Percentiles rank a stretch among this genome's conserved stretches.
Conservation (phyloP, 23 red algal species). For the Gracilaria gracilis region DNA sequence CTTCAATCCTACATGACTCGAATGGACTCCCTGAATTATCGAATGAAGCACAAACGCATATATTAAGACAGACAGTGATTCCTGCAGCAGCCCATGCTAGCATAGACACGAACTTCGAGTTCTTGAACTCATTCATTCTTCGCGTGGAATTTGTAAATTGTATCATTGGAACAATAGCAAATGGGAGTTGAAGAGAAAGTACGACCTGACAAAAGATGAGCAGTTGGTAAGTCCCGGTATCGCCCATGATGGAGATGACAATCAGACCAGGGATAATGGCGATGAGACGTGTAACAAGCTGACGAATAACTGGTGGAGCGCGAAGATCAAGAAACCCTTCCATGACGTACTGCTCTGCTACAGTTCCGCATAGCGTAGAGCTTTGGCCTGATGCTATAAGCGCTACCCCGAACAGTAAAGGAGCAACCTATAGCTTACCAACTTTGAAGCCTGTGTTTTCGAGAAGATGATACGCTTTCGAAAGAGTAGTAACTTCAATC, state of each 20-base stretch:
- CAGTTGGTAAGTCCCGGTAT: slow-evolving; percentile 83
- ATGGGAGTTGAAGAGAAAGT: slow-evolving; percentile 92
- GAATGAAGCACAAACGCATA: slow-evolving; percentile 68
- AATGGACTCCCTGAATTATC: slow-evolving; percentile 33
- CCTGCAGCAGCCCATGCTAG: slow-evolving; percentile 81
- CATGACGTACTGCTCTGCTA: slow-evolving; percentile 95
- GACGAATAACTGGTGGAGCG: slow-evolving; percentile 76
- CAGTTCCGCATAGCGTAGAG: slow-evolving; percentile 85
- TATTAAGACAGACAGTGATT: slow-evolving; percentile 78
- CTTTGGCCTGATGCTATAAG: slow-evolving; percentile 88
- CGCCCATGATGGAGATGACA: slow-evolving; percentile 82
- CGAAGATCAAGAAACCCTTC: slow-evolving; percentile 93
- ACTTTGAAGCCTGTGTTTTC: slow-evolving; percentile 74
- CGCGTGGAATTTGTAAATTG: slow-evolving; percentile 72
- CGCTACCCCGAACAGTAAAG: too few relatives aligned
- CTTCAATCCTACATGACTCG: slow-evolving; percentile 20
- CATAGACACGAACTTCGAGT: slow-evolving; percentile 13
- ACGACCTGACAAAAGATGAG: slow-evolving; percentile 91
- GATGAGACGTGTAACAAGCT: slow-evolving; percentile 77
- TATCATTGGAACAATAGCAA: slow-evolving; percentile 94
- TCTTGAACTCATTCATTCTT: slow-evolving; percentile 86
- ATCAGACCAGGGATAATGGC: slow-evolving; percentile 83
- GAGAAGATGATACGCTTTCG: slow-evolving; percentile 90
- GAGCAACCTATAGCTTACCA: slow-evolving; percentile 63
- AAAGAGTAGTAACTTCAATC: too few relatives aligned